A percentile compares a stretch with the other conserved stretches of the same genome.
Conservation (phyloP, 2,329 filamentous ascomycete genomes). For the Conoideocrella luteorostrata region DNA sequence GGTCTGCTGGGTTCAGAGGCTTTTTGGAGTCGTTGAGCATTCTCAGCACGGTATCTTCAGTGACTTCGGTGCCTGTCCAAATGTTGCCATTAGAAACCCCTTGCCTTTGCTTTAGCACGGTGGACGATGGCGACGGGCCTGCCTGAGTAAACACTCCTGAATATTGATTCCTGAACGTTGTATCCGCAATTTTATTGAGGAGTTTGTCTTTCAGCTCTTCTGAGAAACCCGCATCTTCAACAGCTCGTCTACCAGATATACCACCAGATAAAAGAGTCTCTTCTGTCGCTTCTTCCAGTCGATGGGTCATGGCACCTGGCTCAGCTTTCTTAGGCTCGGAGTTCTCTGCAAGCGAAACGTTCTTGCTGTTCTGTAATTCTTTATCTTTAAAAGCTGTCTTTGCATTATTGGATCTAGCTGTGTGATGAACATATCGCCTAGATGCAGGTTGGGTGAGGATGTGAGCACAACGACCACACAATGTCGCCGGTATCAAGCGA, state of each 20-base stretch:
- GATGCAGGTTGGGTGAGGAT: not conserved
- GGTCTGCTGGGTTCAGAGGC: slow-evolving; percentile 48
- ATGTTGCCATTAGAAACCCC: slow-evolving; percentile 60
- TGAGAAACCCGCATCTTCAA: slow-evolving; percentile 58
- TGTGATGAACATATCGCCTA: not conserved
- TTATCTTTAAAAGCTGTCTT: not conserved
- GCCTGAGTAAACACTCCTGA: slow-evolving; percentile 42
- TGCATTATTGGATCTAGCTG: not conserved
- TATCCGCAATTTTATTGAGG: slow-evolving; percentile 48
- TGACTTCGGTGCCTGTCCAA: slow-evolving; percentile 73
- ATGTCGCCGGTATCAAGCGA: not conserved
- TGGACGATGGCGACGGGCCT: slow-evolving; percentile 49
- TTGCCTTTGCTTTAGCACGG: slow-evolving; percentile 51
- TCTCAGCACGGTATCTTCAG: slow-evolving; percentile 70
- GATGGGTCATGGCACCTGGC: slow-evolving; percentile 46
- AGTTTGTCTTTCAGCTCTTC: slow-evolving; percentile 55
- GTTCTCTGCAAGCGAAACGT: not conserved
- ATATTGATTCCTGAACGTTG: slow-evolving; percentile 47
- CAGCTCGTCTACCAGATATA: slow-evolving; percentile 50
- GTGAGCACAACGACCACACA: slow-evolving; percentile 4
- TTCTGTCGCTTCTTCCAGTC: slow-evolving; percentile 57
- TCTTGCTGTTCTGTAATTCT: not conserved
- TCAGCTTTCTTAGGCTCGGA: slow-evolving; percentile 9
- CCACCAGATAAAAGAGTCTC: slow-evolving; percentile 54
- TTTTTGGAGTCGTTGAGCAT: slow-evolving; percentile 80